Evolutionary conservation across 768 basidiomycete genomes (phyloP).

Genomic region (Kwoniella botswanensis): DNA sequence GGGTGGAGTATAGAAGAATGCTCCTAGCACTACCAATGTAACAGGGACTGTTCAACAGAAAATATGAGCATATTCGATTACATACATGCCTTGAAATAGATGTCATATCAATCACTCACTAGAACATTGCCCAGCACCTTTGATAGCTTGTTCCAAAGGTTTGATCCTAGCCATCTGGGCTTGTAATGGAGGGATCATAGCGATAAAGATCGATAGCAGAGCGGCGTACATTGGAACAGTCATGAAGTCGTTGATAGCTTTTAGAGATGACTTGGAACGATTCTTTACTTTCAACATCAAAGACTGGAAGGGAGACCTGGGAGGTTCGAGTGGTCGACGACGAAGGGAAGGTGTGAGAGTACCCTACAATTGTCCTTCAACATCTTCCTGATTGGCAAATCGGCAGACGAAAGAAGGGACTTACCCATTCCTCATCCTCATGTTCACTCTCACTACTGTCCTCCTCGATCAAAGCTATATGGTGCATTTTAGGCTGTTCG

Average conservation of each 20-base stretch:
- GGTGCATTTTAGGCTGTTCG: conserved; percentile 39
- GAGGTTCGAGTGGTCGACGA: conserved; percentile 31
- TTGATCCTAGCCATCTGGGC: conserved; percentile 69
- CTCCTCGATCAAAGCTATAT: conserved; percentile 34
- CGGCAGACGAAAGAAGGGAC: conserved; percentile 11
- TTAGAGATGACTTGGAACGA: conserved; percentile 50
- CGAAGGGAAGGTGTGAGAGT: conserved; percentile 28
- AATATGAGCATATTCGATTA: conserved; percentile 1
- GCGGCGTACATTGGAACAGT: conserved; percentile 87
- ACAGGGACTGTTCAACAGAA: conserved; percentile 69
- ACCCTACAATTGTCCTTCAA: conserved; percentile 27
- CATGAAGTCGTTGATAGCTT: conserved; percentile 71
- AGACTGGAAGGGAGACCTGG: conserved; percentile 37
- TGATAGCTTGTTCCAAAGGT: conserved; percentile 59
- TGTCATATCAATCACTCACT: conserved; percentile 39
- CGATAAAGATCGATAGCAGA: conserved; percentile 73
- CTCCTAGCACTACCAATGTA: conserved; percentile 88
- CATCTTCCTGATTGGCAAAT: neutral
- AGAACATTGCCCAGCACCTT: conserved; percentile 56
- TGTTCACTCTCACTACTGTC: conserved; percentile 42
- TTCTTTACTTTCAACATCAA: conserved; percentile 30
- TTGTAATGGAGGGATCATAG: conserved; percentile 76
- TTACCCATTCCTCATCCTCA: conserved; percentile 51
- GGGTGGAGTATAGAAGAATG: conserved; percentile 72
- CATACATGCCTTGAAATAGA: neutral